These are phyloP conservation scores for Coriolopsis trogii DNA, from an alignment of 1,284 basidiomycete genomes.

Conservation along the genomic window DNA sequence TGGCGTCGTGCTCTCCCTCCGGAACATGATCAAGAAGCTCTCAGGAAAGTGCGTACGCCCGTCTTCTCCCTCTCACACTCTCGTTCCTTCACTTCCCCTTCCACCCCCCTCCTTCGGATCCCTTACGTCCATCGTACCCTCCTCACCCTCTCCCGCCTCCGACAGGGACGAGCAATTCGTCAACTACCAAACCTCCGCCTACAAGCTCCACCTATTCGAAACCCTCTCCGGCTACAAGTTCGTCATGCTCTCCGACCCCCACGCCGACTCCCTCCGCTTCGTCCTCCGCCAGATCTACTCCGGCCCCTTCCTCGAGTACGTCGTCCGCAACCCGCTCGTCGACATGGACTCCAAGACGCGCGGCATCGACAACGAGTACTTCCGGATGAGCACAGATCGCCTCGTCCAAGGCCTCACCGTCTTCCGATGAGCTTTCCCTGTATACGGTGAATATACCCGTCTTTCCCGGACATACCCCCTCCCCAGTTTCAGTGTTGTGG, in stretches of 20 bases:
- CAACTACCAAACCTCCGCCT: conserved; percentile 88
- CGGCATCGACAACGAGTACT: conserved; percentile 92
- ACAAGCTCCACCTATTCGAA: conserved; percentile 94
- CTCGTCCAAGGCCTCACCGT: conserved; percentile 70
- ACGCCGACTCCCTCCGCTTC: conserved; percentile 80
- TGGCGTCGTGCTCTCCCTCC: conserved; percentile 89
- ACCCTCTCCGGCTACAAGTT: conserved; percentile 95
- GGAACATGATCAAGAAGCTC: conserved; percentile 95
- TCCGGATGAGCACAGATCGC: conserved; percentile 81
- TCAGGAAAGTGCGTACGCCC: conserved; percentile 68
- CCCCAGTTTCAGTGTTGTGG: too few species aligned
- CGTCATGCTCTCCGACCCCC: conserved; percentile 90
- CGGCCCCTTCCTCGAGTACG: conserved; percentile 94
- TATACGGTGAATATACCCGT: too few species aligned
- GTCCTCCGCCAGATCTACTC: conserved; percentile 88
- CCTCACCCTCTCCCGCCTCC: conserved; percentile 1
- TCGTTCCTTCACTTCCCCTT: not conserved
- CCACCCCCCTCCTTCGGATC: not conserved
- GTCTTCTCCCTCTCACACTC: not conserved
- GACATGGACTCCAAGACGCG: conserved; percentile 78
- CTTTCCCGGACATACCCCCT: not conserved
- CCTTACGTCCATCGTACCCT: not conserved
- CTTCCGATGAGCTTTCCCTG: conserved; percentile 45
- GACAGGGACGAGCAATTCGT: conserved; percentile 88
- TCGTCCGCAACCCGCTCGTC: conserved; percentile 89